Evolutionary conservation across 306 rosid genomes (phyloP).

Genomic region (Vicia villosa): DNA sequence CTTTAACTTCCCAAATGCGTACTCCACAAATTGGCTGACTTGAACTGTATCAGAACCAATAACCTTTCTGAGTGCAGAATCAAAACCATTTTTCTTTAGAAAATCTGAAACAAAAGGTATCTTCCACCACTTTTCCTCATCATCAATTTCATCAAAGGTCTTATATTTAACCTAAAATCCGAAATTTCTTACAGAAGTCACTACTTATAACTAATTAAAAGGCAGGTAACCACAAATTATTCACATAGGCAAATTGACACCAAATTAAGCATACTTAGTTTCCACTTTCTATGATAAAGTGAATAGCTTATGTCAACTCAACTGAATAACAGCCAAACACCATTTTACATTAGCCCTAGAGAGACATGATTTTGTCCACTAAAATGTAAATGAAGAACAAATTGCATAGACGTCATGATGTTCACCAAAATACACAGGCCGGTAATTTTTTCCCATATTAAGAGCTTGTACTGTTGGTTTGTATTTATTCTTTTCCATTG

Average conservation of each 20-base stretch:
- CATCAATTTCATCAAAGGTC: constrained; percentile 77
- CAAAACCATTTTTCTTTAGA: constrained; percentile 67
- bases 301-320: constrained; percentile 1
- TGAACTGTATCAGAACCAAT: constrained; percentile 83
- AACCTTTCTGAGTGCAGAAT: constrained; percentile 64
- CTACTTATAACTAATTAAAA: constrained; percentile 11
- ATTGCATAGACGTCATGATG: neutral
- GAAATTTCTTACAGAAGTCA: constrained; percentile 39
- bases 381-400: neutral
- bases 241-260: constrained; percentile 6
- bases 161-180: constrained; percentile 77
- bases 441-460: constrained; percentile 13
- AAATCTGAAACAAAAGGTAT: constrained; percentile 82
- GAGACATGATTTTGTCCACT: constrained; percentile 13
- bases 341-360: neutral
- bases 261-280: constrained; percentile 25
- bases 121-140: constrained; percentile 77
- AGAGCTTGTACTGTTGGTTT: neutral
- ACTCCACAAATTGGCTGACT: constrained; percentile 85
- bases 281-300: constrained; percentile 13
- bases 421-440: constrained; percentile 21
- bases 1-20: constrained; percentile 88
- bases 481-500: constrained; percentile 14
- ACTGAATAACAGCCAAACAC: constrained; percentile 19
- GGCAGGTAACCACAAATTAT: neutral